A percentile compares a stretch with the other conserved stretches of the same genome.
These are phyloP conservation scores for Russula abietina DNA, from an alignment of 768 basidiomycete genomes.

Conservation along the genomic window DNA sequence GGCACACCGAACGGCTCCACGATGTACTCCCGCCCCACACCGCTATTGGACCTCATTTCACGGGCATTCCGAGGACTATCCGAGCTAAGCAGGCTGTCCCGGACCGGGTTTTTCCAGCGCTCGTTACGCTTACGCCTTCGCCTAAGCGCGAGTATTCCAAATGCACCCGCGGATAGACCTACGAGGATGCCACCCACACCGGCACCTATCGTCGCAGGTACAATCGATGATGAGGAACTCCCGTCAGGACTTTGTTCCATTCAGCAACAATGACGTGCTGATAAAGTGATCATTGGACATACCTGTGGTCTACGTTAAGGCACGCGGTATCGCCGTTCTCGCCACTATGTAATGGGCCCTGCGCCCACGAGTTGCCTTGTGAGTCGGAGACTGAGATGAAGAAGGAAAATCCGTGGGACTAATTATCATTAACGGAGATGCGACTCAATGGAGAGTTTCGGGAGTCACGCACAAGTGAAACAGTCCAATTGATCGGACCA, in stretches of 20 bases:
- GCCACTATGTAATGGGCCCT: conserved; percentile 54
- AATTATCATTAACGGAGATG: conserved; percentile 23
- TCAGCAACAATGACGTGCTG: not conserved
- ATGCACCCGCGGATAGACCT: conserved; percentile 26
- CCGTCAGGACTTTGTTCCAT: not conserved
- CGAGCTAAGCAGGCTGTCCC: not conserved
- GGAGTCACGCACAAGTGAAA: conserved; percentile 32
- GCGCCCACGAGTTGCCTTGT: conserved; percentile 46
- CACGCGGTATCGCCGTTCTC: conserved; percentile 39
- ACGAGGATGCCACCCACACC: conserved; percentile 27
- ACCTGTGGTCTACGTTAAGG: conserved; percentile 30
- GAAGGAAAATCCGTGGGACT: conserved; percentile 51
- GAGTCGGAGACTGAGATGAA: conserved; percentile 52
- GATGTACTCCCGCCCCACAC: conserved; percentile 8
- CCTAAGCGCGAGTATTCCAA: conserved; percentile 11
- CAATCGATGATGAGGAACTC: not conserved
- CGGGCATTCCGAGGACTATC: not conserved
- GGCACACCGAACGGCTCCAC: conserved; percentile 25
- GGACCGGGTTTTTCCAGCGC: not conserved
- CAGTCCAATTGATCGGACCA: conserved; percentile 52
- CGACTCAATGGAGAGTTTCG: not conserved
- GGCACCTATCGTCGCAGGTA: conserved; percentile 17
- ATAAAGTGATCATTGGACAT: no score
- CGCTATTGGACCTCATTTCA: conserved; percentile 1
- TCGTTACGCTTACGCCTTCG: not conserved